A percentile compares a stretch with the other conserved stretches of the same genome.
Conservation (phyloP, 2,329 filamentous ascomycete genomes). For the Lecanicillium sp. region DNA sequence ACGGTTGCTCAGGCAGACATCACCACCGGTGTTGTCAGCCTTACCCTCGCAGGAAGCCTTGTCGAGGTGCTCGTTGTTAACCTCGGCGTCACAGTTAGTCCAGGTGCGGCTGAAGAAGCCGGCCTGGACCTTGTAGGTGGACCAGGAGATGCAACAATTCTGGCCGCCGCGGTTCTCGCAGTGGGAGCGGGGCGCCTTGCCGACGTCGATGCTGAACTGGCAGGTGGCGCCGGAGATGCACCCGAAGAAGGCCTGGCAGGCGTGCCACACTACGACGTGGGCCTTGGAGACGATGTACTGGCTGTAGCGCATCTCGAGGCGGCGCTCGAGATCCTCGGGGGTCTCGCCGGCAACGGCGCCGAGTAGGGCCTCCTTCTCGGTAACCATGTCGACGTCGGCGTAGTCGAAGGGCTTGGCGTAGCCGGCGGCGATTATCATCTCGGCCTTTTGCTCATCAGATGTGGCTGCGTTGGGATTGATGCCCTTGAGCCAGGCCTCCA, state of each 20-base stretch:
- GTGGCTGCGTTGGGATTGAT: background rate
- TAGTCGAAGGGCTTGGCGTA: background rate
- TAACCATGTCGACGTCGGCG: background rate
- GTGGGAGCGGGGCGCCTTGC: background rate
- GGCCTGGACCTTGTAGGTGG: background rate
- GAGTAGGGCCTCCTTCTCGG: background rate
- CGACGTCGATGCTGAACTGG: background rate
- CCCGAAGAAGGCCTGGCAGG: background rate
- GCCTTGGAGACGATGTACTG: slow-evolving; percentile 1
- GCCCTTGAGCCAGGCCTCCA: background rate
- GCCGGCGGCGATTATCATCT: background rate
- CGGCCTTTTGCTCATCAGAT: background rate
- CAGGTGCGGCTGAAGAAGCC: background rate
- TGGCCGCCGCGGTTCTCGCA: background rate
- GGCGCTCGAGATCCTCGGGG: background rate
- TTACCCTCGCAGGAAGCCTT: background rate
- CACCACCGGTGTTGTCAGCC: background rate
- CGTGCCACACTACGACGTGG: background rate
- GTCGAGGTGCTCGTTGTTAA: background rate
- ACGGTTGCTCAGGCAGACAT: slow-evolving; percentile 1
- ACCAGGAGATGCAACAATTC: slow-evolving; percentile 5
- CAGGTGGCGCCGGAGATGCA: background rate
- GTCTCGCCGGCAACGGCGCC: background rate
- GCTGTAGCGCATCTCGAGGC: background rate
- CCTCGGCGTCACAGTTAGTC: background rate